Conservation (phyloP, 306 rosid genomes). For the Arachis stenosperma region DNA sequence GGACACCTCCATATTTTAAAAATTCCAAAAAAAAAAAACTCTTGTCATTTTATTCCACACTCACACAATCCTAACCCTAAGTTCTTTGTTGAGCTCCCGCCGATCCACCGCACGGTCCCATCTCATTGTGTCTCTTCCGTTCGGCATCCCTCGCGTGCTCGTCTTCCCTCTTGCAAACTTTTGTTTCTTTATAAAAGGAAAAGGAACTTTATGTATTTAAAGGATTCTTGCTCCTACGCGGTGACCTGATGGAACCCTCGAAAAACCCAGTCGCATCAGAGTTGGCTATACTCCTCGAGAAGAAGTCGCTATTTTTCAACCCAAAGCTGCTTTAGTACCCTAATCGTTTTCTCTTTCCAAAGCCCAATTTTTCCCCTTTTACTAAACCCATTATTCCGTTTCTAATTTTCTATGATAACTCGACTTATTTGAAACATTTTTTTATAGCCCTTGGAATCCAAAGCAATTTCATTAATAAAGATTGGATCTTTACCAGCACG, state of each 20-base stretch:
- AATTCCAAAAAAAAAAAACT: too few relatives aligned
- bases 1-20: too few relatives aligned
- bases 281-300: slow-evolving; percentile 87
- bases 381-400: slow-evolving; percentile 31
- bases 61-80: too few relatives aligned
- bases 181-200: too few relatives aligned
- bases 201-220: too few relatives aligned
- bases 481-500: neutral
- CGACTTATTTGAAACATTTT: neutral
- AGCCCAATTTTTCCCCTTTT: neutral
- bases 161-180: too few relatives aligned
- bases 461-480: neutral
- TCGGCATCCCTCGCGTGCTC: too few relatives aligned
- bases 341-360: neutral
- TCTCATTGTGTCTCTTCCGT: too few relatives aligned
- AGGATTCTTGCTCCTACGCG: slow-evolving; percentile 80
- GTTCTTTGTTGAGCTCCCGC: too few relatives aligned
- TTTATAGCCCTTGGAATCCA: neutral
- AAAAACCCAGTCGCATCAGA: slow-evolving; percentile 80
- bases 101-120: too few relatives aligned
- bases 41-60: too few relatives aligned
- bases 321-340: slow-evolving; percentile 72
- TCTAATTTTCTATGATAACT: neutral
- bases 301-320: slow-evolving; percentile 84
- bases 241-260: slow-evolving; percentile 90